Evolutionary conservation across 257 asterid species (phyloP), one percentile per base, ranked within the genome.

Genomic region (Solanum lycopersicoides): DNA sequence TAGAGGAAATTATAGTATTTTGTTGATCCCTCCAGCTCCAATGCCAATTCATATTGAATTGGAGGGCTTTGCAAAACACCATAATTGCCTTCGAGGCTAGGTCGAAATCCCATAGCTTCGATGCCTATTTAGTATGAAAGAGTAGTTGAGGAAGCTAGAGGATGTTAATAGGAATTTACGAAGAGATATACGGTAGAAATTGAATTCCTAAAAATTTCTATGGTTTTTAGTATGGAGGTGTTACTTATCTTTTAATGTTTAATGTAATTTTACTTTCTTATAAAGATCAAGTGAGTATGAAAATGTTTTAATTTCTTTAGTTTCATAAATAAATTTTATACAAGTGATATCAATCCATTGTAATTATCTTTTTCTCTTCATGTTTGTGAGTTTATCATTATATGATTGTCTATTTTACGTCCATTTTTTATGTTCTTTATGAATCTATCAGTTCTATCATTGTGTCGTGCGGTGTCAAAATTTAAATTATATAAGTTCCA

Each of bases 91-190:
- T 20, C 2, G 12, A 20, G 63, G 10, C 23, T 9, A 53, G 63
- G 63, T 53, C 3, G 2, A 59, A 59, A 59, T 59, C 66, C n/a
- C 2, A 59, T 59, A 59, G 12, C 12, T 59, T 59, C 4, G 25
- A 59, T 59, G 12, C 66, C 25, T 59, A 20, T 59, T 59, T 20
- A 20, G 25, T 59, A 95, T 96, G 99, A 98, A 96, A 94, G 95
- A 94, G 56, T 95, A 95, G 77, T 68, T 93, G 93, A 93, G 90
- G 95, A 94, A 96, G 92, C 92, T 93, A 25, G 94, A 96, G 89
- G 99, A 97, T 66, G 92, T 94, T 18, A 95, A 97, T 89, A 91
- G 92, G 86, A 94, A 94, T 87, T 96, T 97, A 34, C 90, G 92
- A 87, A 97, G 11, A 92, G 99, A 96, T 87, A 95, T 95, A 85